Base-by-base conservation (phyloP, 1,284 basidiomycete species). In the Pisolithus thermaeus region DNA sequence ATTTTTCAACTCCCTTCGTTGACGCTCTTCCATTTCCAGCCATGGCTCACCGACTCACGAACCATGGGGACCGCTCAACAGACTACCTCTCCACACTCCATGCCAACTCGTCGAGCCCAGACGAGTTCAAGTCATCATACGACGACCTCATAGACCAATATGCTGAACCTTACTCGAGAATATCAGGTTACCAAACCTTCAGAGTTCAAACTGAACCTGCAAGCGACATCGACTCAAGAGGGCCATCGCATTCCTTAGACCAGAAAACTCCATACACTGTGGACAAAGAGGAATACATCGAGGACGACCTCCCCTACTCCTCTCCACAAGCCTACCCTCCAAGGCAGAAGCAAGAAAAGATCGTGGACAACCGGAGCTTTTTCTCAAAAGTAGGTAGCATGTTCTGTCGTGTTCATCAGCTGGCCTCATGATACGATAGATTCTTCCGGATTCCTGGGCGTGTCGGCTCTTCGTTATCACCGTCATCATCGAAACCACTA, bases 401-500 rank as follows among this genome's bases (percentile, higher is more conserved):
- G 3, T 27, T 9, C 36, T 35, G 4, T 16, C 39, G 49, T 32
- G n/a, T 23, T 30, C 28, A 38, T 7, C 32, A 27, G 2, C 39
- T 40, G 54, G 54, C 39, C 56, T 54, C 40, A 61, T 30, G 25
- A 49, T 44, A 18, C 42, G 51, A 40, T 57, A 90, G 85, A 69
- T 87, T 59, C 70, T 91, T 46, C 90, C 91, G 3, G 86, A 89
- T 65, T 91, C 90, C 9, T 67, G 84, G 59, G 81, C 87, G 11
- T 92, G 90, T 64, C 81, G 87, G 48, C 72, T 92, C 27, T 92
- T 87, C 63, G 77, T 92, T 27, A 68, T 87, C 49, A 84, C 83
- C 32, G 88, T 95, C 42, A 74, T 94, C 36, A 65, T 93, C 50
- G 89, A 96, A 68, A 88, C 90, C 16, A 73, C 87, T 39, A 79